Evolutionary conservation across 2,329 filamentous ascomycete species (phyloP).

Genomic region (Cladophialophora carrionii): DNA sequence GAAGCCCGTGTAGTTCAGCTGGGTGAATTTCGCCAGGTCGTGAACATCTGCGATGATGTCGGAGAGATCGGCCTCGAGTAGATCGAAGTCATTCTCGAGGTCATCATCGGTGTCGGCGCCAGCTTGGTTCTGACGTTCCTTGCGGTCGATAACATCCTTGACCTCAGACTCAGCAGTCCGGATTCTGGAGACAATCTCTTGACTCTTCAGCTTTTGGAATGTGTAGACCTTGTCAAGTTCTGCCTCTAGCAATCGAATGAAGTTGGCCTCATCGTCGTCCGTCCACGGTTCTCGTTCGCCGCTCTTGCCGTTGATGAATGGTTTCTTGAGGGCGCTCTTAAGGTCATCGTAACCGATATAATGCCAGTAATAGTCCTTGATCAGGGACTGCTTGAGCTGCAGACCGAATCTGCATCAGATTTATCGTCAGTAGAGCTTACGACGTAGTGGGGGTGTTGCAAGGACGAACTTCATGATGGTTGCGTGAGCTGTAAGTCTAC

Average conservation of each 20-base stretch:
- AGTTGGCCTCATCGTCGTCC: constrained; percentile 87
- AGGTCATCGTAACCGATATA: constrained; percentile 98
- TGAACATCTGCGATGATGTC: constrained; percentile 99
- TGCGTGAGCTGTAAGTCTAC: constrained; percentile 3
- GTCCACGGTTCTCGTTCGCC: constrained; percentile 72
- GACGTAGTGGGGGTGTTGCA: neutral
- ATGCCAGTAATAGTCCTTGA: constrained; percentile 96
- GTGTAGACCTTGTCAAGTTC: constrained; percentile 98
- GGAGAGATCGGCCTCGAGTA: constrained; percentile 91
- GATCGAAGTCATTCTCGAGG: constrained; percentile 86
- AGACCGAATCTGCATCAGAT: constrained; percentile 73
- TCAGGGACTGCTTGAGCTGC: constrained; percentile 91
- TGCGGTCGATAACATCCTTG: constrained; percentile 76
- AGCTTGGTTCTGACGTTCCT: constrained; percentile 58
- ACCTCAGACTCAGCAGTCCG: constrained; percentile 87
- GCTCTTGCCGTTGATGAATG: constrained; percentile 59
- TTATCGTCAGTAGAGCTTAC: constrained; percentile 1
- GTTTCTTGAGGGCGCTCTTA: constrained; percentile 80
- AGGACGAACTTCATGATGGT: constrained; percentile 22
- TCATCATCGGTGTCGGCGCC: constrained; percentile 44
- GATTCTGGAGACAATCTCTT: constrained; percentile 91
- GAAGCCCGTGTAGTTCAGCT: constrained; percentile 97
- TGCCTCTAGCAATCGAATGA: constrained; percentile 81
- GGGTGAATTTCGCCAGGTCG: constrained; percentile 95
- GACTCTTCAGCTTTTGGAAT: constrained; percentile 95